Conservation (phyloP, 2,329 filamentous ascomycete genomes). For the Aureobasidium sp. region DNA sequence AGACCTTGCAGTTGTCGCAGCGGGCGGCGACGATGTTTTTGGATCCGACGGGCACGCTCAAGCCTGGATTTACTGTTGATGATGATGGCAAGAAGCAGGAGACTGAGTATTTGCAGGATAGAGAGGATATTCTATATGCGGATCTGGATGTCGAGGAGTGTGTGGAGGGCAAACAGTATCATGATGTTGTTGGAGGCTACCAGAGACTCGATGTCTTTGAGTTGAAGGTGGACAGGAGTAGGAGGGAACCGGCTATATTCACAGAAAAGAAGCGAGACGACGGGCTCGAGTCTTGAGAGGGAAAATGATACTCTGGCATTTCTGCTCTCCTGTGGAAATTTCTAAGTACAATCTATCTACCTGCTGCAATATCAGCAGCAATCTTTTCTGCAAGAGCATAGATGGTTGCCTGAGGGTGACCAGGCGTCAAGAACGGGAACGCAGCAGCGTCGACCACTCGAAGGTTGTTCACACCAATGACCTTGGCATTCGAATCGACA, state of each 20-base stretch:
- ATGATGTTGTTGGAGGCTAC: constrained; percentile 51
- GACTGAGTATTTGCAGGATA: constrained; percentile 36
- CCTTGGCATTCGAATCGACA: constrained; percentile 24
- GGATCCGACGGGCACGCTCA: constrained; percentile 42
- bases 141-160: constrained; percentile 45
- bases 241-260: constrained; percentile 32
- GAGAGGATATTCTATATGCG: constrained; percentile 47
- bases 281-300: background rate
- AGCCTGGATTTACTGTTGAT: constrained; percentile 35
- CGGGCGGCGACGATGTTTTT: constrained; percentile 46
- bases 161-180: constrained; percentile 51
- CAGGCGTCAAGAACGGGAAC: constrained; percentile 22
- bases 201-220: constrained; percentile 50
- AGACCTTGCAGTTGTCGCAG: constrained; percentile 34
- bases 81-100: constrained; percentile 19
- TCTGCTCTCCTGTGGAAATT: no score
- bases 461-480: constrained; percentile 26
- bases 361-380: constrained; percentile 20
- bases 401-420: constrained; percentile 16
- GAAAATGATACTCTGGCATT: no score
- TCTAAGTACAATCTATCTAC: no score
- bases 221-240: constrained; percentile 41
- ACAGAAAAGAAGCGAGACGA: background rate
- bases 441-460: constrained; percentile 33
- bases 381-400: constrained; percentile 33